Percentiles rank a stretch among this genome's conserved stretches.
These are phyloP conservation scores for Chenopodium berlandieri DNA, from an alignment of 148 eudicot genomes.

Conservation along the genomic window DNA sequence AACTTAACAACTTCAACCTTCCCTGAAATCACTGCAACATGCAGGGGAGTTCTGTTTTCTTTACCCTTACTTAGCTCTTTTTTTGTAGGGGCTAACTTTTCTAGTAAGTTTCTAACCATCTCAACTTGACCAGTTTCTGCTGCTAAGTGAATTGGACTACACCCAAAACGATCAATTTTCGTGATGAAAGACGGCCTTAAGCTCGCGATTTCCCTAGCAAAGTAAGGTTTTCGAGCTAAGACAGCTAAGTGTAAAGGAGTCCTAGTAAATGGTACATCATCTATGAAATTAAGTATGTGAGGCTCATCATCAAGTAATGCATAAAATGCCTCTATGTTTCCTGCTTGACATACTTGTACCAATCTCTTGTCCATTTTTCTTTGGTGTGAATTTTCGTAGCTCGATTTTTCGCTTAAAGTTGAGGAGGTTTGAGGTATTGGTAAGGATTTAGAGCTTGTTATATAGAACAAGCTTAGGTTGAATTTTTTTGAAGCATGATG, in stretches of 20 bases:
- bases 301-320: slow-evolving; percentile 27
- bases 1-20: slow-evolving; percentile 14
- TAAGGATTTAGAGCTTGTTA: neutral
- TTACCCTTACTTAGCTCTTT: neutral
- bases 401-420: neutral
- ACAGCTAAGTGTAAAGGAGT: slow-evolving; percentile 29
- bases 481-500: neutral
- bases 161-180: slow-evolving; percentile 18
- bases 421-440: neutral
- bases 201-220: slow-evolving; percentile 22
- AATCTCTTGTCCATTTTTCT: slow-evolving; percentile 22
- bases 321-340: slow-evolving; percentile 26
- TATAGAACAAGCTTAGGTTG: neutral
- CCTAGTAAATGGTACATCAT: slow-evolving; percentile 11
- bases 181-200: slow-evolving; percentile 16
- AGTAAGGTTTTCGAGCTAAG: slow-evolving; percentile 12
- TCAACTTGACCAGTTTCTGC: slow-evolving; percentile 19
- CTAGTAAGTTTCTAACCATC: slow-evolving; percentile 9
- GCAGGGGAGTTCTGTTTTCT: slow-evolving; percentile 21
- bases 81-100: neutral
- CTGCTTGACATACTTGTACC: slow-evolving; percentile 19
- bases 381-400: neutral
- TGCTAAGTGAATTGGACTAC: slow-evolving; percentile 22
- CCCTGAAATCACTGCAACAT: slow-evolving; percentile 18
- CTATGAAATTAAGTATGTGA: slow-evolving; percentile 7